Conservation (phyloP, 2,329 filamentous ascomycete species). For the Chaetothyriales sp. region DNA sequence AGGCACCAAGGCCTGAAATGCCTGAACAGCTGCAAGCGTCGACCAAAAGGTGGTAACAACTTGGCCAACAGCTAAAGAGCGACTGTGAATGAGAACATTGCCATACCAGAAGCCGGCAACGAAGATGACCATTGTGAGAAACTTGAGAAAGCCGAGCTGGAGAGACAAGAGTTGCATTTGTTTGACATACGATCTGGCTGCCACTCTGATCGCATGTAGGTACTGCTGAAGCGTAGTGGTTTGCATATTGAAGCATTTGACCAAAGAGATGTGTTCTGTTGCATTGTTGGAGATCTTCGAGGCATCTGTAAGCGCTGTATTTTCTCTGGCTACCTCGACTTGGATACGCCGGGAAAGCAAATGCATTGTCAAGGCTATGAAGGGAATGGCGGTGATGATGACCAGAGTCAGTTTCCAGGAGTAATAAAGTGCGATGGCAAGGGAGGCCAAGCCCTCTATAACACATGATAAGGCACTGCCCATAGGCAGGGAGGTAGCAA, state of each 20-base stretch:
- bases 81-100: constrained; percentile 48
- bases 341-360: constrained; percentile 48
- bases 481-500: constrained; percentile 63
- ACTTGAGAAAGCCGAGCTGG: constrained; percentile 58
- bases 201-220: constrained; percentile 37
- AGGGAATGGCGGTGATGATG: constrained; percentile 55
- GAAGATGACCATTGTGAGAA: constrained; percentile 65
- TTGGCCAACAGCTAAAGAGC: constrained; percentile 44
- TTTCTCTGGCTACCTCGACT: constrained; percentile 53
- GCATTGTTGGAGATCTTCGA: constrained; percentile 58
- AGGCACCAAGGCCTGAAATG: constrained; percentile 57
- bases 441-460: constrained; percentile 48
- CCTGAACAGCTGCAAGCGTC: constrained; percentile 59
- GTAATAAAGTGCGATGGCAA: constrained; percentile 58
- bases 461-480: constrained; percentile 52
- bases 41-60: constrained; percentile 78
- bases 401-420: constrained; percentile 77
- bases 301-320: constrained; percentile 49
- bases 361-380: constrained; percentile 47
- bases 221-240: constrained; percentile 56
- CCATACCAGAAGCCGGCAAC: constrained; percentile 86
- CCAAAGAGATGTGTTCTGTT: constrained; percentile 60
- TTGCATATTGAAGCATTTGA: constrained; percentile 74
- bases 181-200: constrained; percentile 47
- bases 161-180: constrained; percentile 55